Percentiles rank a stretch among this genome's conserved stretches.
phyloP scores from a whole-genome alignment of 768 basidiomycete species.

The Agaricus subrufescens region DNA sequence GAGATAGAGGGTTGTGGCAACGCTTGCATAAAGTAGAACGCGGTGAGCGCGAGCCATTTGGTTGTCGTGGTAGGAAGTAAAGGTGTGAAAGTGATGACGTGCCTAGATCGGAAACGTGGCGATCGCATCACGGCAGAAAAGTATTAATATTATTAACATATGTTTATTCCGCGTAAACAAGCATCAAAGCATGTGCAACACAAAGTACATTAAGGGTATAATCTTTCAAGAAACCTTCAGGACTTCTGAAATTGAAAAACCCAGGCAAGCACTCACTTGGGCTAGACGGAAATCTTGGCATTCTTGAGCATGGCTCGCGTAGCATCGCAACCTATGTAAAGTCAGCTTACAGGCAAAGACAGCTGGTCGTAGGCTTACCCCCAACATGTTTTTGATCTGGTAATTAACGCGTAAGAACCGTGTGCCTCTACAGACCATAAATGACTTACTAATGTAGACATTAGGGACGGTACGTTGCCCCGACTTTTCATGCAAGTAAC shows the following conservation, averaged over 20 bases:
- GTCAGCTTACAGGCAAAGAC: background rate
- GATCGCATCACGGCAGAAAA: background rate
- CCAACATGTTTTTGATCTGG: conserved; percentile 52
- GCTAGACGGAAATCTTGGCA: conserved; percentile 24
- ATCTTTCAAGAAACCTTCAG: background rate
- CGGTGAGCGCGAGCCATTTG: conserved; percentile 61
- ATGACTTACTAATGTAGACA: conserved; percentile 66
- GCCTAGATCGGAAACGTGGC: conserved; percentile 7
- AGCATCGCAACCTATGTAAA: conserved; percentile 32
- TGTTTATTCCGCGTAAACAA: background rate
- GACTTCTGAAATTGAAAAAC: background rate
- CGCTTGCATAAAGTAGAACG: conserved; percentile 39
- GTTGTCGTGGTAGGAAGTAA: background rate
- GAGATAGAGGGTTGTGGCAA: conserved; percentile 46
- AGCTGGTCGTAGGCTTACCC: conserved; percentile 26
- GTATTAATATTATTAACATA: background rate
- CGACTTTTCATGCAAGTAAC: conserved; percentile 59
- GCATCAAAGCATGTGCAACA: background rate
- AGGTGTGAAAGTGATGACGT: background rate
- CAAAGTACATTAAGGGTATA: background rate
- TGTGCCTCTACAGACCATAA: background rate
- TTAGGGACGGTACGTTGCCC: conserved; percentile 72
- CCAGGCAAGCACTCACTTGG: conserved; percentile 21
- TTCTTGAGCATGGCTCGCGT: conserved; percentile 24
- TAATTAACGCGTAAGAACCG: background rate